Percentiles rank a stretch among this genome's conserved stretches.
These are phyloP conservation scores for Rhipidocladum racemiflorum DNA, from an alignment of 176 grass and related monocot genomes.

Conservation along the genomic window DNA sequence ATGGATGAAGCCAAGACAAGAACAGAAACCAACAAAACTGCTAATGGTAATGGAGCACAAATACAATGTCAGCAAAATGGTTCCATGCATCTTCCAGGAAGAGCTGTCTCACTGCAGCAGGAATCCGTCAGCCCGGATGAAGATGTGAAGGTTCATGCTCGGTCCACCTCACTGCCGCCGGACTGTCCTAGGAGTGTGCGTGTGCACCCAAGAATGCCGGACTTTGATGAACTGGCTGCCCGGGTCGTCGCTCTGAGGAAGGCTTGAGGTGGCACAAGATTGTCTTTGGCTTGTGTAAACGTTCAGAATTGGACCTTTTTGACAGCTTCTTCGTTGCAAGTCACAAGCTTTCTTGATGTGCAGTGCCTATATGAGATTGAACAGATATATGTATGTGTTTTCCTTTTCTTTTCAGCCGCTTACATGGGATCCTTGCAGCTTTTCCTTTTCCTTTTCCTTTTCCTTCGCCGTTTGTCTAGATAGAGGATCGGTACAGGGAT, in stretches of 20 bases:
- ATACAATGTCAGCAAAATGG: not conserved
- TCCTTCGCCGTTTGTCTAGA: slow-evolving; percentile 15
- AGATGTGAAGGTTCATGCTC: slow-evolving; percentile 23
- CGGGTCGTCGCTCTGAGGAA: slow-evolving; percentile 49
- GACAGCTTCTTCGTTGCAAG: not conserved
- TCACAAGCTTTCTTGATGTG: slow-evolving; percentile 1
- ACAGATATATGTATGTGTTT: slow-evolving; percentile 15
- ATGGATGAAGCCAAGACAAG: not conserved
- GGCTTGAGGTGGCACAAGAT: slow-evolving; percentile 26
- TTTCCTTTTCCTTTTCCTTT: slow-evolving; percentile 8
- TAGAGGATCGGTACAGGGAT: slow-evolving; percentile 12
- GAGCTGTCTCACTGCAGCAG: slow-evolving; percentile 31
- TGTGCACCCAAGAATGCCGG: slow-evolving; percentile 55
- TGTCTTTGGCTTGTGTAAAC: not conserved
- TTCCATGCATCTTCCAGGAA: slow-evolving; percentile 33
- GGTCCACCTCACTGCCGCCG: slow-evolving; percentile 34
- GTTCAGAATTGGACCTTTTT: slow-evolving; percentile 18
- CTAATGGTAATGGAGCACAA: not conserved
- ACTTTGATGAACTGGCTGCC: slow-evolving; percentile 64
- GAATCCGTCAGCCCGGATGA: not conserved
- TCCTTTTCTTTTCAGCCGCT: not conserved
- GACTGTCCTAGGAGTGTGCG: slow-evolving; percentile 20
- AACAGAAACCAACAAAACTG: slow-evolving; percentile 11
- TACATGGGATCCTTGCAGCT: not conserved
- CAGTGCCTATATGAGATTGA: not conserved